Conservation (phyloP, 495 filamentous ascomycete genomes). For the Penicillium cataractarum region DNA sequence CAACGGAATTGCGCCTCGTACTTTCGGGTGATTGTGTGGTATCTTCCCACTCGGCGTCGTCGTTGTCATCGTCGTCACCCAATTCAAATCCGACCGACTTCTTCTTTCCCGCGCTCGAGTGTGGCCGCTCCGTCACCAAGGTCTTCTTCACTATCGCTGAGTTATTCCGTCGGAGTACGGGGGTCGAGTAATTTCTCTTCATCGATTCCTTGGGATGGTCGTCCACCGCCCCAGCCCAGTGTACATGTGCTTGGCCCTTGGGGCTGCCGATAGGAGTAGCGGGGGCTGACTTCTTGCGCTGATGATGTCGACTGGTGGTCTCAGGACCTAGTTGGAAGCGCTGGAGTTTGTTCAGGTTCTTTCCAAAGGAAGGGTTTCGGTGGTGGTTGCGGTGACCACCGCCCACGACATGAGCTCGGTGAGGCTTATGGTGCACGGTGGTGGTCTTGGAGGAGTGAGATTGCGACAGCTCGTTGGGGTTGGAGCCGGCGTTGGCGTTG, state of each 20-base stretch:
- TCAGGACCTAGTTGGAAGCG: slow-evolving; percentile 40
- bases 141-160: slow-evolving; percentile 42
- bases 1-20: slow-evolving; percentile 51
- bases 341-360: slow-evolving; percentile 49
- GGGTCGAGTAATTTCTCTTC: slow-evolving; percentile 52
- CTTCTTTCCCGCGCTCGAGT: slow-evolving; percentile 45
- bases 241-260: slow-evolving; percentile 41
- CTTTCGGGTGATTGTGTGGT: slow-evolving; percentile 56
- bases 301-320: slow-evolving; percentile 42
- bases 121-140: slow-evolving; percentile 42
- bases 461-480: slow-evolving; percentile 41
- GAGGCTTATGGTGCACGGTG: slow-evolving; percentile 35
- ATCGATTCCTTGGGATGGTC: slow-evolving; percentile 39
- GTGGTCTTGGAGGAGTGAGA: slow-evolving; percentile 37
- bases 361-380: slow-evolving; percentile 48
- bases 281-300: slow-evolving; percentile 54
- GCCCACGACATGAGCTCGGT: slow-evolving; percentile 50
- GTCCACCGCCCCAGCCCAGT: slow-evolving; percentile 44
- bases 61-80: slow-evolving; percentile 49
- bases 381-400: slow-evolving; percentile 45
- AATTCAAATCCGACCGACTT: slow-evolving; percentile 54
- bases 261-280: slow-evolving; percentile 49
- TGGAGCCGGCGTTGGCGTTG: slow-evolving; percentile 34
- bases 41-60: slow-evolving; percentile 55
- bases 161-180: slow-evolving; percentile 44